Conservation (phyloP, 345 rosid species). For the Psidium friedrichsthalianum region DNA sequence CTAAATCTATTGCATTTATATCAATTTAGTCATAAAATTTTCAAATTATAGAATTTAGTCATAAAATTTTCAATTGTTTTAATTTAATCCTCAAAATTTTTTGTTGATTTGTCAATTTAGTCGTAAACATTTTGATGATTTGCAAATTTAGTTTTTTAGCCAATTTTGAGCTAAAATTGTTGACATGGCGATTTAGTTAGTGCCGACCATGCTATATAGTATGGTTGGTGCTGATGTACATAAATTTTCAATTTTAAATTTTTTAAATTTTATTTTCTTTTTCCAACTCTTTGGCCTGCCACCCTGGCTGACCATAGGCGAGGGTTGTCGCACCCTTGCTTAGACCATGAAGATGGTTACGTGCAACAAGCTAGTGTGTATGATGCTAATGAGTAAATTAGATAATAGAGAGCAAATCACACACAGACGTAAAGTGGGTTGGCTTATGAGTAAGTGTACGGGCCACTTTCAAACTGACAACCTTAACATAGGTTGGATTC, state of each 20-base stretch:
- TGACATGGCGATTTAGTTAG: accelerated
- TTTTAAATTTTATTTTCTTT: neutral
- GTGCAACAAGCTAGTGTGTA: too few species aligned
- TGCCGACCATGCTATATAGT: neutral
- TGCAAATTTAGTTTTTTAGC: neutral
- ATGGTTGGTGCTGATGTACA: accelerated
- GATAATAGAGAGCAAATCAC: too few species aligned
- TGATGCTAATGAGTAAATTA: too few species aligned
- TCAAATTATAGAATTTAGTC: neutral
- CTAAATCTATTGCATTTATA: neutral
- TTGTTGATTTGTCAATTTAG: neutral
- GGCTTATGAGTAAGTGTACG: too few species aligned
- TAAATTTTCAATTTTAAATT: neutral
- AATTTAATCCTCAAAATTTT: neutral
- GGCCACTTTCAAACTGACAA: too few species aligned
- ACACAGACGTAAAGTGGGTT: too few species aligned
- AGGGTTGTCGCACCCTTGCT: too few species aligned
- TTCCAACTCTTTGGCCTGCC: neutral
- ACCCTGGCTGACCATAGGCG: too few species aligned
- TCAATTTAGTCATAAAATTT: neutral
- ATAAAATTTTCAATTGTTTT: neutral
- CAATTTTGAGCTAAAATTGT: neutral
- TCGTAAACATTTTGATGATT: neutral
- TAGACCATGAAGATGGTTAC: too few species aligned
- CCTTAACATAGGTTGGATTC: too few species aligned